Conservation (phyloP, 1,284 basidiomycete species). For the Boletellus deceptivus region DNA sequence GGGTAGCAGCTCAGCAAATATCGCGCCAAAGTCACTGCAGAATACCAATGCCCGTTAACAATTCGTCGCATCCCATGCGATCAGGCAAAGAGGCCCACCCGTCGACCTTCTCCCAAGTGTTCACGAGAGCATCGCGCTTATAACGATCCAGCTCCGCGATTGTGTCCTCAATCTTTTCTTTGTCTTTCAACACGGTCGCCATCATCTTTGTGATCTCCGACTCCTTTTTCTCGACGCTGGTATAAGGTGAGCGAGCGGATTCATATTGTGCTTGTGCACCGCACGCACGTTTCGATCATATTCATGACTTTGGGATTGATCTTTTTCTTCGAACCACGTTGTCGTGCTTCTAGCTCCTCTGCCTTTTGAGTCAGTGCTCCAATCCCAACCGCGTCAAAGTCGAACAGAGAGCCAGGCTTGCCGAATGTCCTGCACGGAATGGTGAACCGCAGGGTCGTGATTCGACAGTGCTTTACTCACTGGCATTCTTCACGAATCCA, state of each 20-base stretch:
- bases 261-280: too few species aligned
- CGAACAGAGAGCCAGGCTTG: constrained; percentile 77
- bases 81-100: constrained; percentile 48
- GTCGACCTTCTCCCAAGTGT: constrained; percentile 96
- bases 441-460: not conserved
- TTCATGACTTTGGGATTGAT: constrained; percentile 94
- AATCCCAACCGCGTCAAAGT: constrained; percentile 79
- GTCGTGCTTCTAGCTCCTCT: constrained; percentile 75
- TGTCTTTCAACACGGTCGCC: constrained; percentile 87
- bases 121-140: constrained; percentile 90
- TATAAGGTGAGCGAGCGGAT: not conserved
- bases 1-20: constrained; percentile 94
- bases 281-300: constrained; percentile 87
- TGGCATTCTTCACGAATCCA: constrained; percentile 90
- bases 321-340: constrained; percentile 91
- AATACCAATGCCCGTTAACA: not conserved
- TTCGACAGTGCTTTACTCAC: constrained; percentile 38
- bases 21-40: constrained; percentile 89
- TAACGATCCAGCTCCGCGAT: constrained; percentile 93
- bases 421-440: constrained; percentile 67
- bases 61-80: too few species aligned
- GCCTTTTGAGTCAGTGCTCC: constrained; percentile 63
- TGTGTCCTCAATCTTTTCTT: constrained; percentile 93
- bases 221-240: constrained; percentile 95
- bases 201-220: constrained; percentile 85